Conservation (phyloP, 306 rosid genomes). For the Begonia fuchsioides region DNA sequence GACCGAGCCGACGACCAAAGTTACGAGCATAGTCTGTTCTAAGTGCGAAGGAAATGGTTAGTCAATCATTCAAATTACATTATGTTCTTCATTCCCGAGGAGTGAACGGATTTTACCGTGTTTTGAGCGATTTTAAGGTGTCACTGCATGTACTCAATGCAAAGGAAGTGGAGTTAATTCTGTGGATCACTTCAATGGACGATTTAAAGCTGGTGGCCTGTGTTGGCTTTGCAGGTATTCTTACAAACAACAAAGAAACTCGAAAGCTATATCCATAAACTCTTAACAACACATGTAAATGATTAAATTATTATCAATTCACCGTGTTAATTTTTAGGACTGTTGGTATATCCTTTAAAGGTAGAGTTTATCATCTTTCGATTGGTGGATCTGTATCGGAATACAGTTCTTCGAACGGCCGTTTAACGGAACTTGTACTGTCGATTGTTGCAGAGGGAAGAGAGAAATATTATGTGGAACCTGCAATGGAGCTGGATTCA, state of each 20-base stretch:
- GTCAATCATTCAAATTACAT: slow-evolving; percentile 10
- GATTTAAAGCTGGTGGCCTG: slow-evolving; percentile 73
- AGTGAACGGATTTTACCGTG: slow-evolving; percentile 7
- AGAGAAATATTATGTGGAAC: slow-evolving; percentile 69
- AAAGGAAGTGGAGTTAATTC: slow-evolving; percentile 75
- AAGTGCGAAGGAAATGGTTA: slow-evolving; percentile 86
- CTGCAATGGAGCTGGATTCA: slow-evolving; percentile 93
- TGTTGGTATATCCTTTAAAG: no score
- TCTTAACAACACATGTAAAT: no score
- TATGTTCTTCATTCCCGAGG: slow-evolving; percentile 1
- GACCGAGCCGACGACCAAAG: slow-evolving; percentile 22
- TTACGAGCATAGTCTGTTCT: slow-evolving; percentile 49
- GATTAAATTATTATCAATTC: no score
- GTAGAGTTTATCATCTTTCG: no score
- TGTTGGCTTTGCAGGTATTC: slow-evolving; percentile 97
- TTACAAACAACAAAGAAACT: not conserved
- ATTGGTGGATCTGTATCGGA: no score
- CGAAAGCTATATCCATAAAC: no score
- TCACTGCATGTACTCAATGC: slow-evolving; percentile 52
- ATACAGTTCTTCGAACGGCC: no score
- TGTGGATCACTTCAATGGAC: slow-evolving; percentile 89
- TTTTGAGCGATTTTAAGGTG: slow-evolving; percentile 34
- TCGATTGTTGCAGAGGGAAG: slow-evolving; percentile 56
- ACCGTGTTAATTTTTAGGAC: no score
- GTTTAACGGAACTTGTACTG: no score